phyloP scores from a whole-genome alignment of 305 asterid species.

The Fraxinus angustifolia region DNA sequence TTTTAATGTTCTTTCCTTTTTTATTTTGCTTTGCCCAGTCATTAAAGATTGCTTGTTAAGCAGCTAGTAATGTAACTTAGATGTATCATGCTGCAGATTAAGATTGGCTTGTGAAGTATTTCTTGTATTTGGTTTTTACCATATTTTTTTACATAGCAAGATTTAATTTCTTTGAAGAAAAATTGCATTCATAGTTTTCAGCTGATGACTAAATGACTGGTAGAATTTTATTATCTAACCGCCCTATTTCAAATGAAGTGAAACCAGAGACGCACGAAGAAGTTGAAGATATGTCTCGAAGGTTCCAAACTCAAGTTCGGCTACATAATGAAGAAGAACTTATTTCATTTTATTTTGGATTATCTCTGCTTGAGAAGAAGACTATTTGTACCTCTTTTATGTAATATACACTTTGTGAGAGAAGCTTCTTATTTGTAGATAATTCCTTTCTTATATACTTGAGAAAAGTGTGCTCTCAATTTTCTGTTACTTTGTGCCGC shows the following conservation, averaged over 20 bases:
- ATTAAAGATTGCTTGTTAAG: conserved; percentile 28
- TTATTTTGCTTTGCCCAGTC: conserved; percentile 30
- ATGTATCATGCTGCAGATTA: conserved; percentile 38
- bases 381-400: neutral
- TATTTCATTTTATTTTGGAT: neutral
- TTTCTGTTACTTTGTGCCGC: too few species aligned
- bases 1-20: conserved; percentile 21
- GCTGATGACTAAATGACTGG: too few species aligned
- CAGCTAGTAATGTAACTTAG: conserved; percentile 38
- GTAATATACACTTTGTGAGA: neutral
- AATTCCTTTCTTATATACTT: neutral
- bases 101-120: conserved; percentile 43
- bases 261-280: too few species aligned
- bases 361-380: neutral
- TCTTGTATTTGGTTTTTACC: conserved; percentile 31
- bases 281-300: too few species aligned
- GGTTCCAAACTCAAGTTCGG: too few species aligned
- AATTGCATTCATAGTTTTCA: too few species aligned
- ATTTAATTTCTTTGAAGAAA: neutral
- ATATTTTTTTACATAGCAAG: conserved; percentile 28
- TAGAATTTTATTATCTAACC: too few species aligned
- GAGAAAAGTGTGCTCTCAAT: neutral
- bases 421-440: neutral
- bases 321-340: too few species aligned
- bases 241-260: too few species aligned